Percentiles rank a stretch among this genome's conserved stretches.
Evolutionary conservation across 2,329 filamentous ascomycete species (phyloP).

Genomic region (Exophiala phaeomuriformis): DNA sequence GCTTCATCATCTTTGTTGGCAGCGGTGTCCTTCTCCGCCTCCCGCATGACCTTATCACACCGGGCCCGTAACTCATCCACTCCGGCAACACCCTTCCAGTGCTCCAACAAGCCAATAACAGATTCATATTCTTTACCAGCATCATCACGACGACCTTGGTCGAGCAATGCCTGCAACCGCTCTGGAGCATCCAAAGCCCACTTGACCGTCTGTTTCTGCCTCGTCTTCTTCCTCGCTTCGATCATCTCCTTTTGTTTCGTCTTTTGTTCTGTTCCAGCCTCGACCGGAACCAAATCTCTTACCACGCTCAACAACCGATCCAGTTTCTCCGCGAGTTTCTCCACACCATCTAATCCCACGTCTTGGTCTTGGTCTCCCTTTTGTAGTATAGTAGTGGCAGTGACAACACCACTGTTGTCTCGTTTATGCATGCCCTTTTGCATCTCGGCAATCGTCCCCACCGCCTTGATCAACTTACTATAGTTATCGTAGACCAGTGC

Average conservation of each 20-base stretch:
- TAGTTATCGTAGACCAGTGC: conserved; percentile 98
- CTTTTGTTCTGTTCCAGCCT: conserved; percentile 29
- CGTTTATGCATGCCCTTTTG: conserved; percentile 41
- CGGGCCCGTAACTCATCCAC: conserved; percentile 36
- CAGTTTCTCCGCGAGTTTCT: conserved; percentile 21
- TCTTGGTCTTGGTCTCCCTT: conserved; percentile 4
- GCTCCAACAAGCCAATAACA: conserved; percentile 34
- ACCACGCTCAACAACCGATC: conserved; percentile 41
- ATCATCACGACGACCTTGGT: conserved; percentile 35
- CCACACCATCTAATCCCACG: conserved; percentile 20
- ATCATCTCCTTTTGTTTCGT: conserved; percentile 27
- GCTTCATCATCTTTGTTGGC: too few relatives aligned
- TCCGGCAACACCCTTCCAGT: conserved; percentile 40
- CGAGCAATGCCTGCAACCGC: conserved; percentile 34
- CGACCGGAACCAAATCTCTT: conserved; percentile 40
- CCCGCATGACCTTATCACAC: conserved; percentile 27
- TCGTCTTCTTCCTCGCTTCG: conserved; percentile 26
- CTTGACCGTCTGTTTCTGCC: conserved; percentile 38
- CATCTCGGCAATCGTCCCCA: conserved; percentile 82
- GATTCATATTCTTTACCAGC: conserved; percentile 38
- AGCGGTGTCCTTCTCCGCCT: too few relatives aligned
- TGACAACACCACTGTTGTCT: conserved; percentile 30
- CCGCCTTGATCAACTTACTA: conserved; percentile 90
- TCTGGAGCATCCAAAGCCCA: conserved; percentile 41
- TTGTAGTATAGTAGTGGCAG: neutral